Base-by-base conservation (phyloP, 805 yeast species). In the Yamadazyma paraphyllophila region DNA sequence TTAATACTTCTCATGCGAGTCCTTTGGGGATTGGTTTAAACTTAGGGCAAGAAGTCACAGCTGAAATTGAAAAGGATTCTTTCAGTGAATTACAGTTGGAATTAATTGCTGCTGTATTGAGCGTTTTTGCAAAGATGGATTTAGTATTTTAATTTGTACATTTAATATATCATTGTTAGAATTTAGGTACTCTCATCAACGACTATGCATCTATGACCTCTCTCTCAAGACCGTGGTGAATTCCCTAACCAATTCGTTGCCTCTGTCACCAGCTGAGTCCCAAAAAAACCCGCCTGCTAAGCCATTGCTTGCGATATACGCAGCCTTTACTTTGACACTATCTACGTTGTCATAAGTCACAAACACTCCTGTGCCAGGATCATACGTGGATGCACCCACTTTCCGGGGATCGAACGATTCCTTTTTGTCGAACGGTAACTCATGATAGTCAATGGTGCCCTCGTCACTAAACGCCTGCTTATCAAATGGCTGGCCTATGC, bases 251-350 rank as follows among this genome's bases (percentile, higher is more conserved):
- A 43, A 24, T 26, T 31, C 15, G 29, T 31, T 31, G n/a, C 24
- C 14, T 12, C 37, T 56, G 57, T 89, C 96, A 2, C 96, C 96
- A 46, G 83, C 76, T 0, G 96, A 83, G 56, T 92, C 97, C 98
- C 98, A 92, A 84, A 88, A 91, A 80, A 94, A 83, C 0, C 87
- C 96, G 0, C 99, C 98, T 0, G 84, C 95, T 8, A 90, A 65
- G 0, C 68, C 57, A 6, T 67, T 61, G 15, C 62, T 53, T 33
- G 51, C 54, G 7, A 85, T 80, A 54, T 79, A 89, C 25, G 67
- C 55, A 0, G 88, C 89, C 60, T 92, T 94, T 13, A 55, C 54
- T 7, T 59, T 55, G 2, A 77, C 79, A 1, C 84, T 73, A 4
- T 70, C 66, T 0, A 69, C 69, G 49, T 77, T 84, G 59, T 92